Percentiles rank a stretch among this genome's conserved stretches.
phyloP scores from a whole-genome alignment of 805 yeast species.

The Wickerhamomyces ciferrii region DNA sequence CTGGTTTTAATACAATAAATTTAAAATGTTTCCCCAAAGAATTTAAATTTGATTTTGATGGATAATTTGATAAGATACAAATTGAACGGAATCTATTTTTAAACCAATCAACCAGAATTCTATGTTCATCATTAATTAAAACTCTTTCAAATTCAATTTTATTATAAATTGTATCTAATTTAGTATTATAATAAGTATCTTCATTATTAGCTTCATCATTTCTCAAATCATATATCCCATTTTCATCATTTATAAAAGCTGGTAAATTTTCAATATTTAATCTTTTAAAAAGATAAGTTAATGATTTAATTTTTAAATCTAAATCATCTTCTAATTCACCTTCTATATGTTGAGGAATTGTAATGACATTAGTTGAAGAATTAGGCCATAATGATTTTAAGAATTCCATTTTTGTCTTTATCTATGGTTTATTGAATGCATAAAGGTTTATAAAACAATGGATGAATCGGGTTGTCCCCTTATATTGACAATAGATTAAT shows the following conservation, averaged over 20 bases:
- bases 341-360: conserved; percentile 42
- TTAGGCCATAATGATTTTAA: conserved; percentile 29
- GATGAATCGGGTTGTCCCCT: neutral
- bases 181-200: conserved; percentile 16
- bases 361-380: conserved; percentile 25
- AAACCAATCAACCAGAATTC: conserved; percentile 60
- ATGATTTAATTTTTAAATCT: conserved; percentile 56
- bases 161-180: conserved; percentile 55
- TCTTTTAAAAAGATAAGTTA: conserved; percentile 53
- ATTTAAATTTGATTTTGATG: conserved; percentile 27
- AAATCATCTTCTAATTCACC: conserved; percentile 51
- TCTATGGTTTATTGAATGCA: too few species aligned
- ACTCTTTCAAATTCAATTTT: conserved; percentile 33
- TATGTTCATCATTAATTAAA: conserved; percentile 50
- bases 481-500: too few species aligned
- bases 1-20: conserved; percentile 36
- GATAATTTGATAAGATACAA: conserved; percentile 47
- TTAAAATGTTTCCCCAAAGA: conserved; percentile 17
- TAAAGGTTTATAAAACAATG: neutral
- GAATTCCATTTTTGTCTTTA: conserved; percentile 16
- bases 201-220: neutral
- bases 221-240: conserved; percentile 18
- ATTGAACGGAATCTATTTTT: conserved; percentile 63
- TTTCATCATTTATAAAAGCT: conserved; percentile 32
- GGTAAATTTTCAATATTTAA: conserved; percentile 37